A percentile compares a stretch with the other conserved stretches of the same genome.
Conservation (phyloP, 2,329 filamentous ascomycete species). For the Alternaria sp. region DNA sequence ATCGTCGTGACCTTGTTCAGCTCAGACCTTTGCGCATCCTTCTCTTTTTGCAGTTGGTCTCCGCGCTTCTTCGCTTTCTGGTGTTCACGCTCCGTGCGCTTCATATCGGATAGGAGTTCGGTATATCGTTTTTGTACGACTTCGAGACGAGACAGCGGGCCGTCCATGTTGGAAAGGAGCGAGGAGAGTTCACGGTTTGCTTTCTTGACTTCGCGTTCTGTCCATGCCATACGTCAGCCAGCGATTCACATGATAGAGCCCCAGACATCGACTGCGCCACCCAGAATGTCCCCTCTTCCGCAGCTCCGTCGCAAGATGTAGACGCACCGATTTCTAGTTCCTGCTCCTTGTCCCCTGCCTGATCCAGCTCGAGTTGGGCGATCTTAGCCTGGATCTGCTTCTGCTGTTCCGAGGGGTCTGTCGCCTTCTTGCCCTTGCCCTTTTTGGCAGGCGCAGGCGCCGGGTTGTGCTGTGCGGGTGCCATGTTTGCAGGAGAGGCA, state of each 20-base stretch:
- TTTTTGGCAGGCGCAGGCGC: slow-evolving; percentile 72
- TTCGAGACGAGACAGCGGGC: slow-evolving; percentile 90
- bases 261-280: slow-evolving; percentile 18
- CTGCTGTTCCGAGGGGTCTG: slow-evolving; percentile 88
- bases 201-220: slow-evolving; percentile 93
- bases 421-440: slow-evolving; percentile 81
- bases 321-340: slow-evolving; percentile 88
- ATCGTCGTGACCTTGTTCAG: slow-evolving; percentile 88
- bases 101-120: slow-evolving; percentile 93
- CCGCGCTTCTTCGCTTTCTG: slow-evolving; percentile 95
- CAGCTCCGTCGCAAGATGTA: slow-evolving; percentile 16
- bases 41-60: slow-evolving; percentile 95
- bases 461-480: slow-evolving; percentile 58
- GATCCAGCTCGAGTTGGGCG: slow-evolving; percentile 92
- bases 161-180: slow-evolving; percentile 86
- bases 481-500: slow-evolving; percentile 55
- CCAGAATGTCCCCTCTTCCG: slow-evolving; percentile 9
- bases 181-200: slow-evolving; percentile 90
- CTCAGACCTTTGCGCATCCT: slow-evolving; percentile 87
- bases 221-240: slow-evolving; percentile 44
- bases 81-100: slow-evolving; percentile 91
- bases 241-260: slow-evolving; percentile 17
- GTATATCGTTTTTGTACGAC: slow-evolving; percentile 89
- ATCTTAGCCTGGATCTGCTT: slow-evolving; percentile 94
- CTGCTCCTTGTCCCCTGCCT: slow-evolving; percentile 92